A percentile compares a stretch with the other conserved stretches of the same genome.
These are phyloP conservation scores for Bruguiera parviflora DNA, from an alignment of 345 rosid species.

Conservation along the genomic window DNA sequence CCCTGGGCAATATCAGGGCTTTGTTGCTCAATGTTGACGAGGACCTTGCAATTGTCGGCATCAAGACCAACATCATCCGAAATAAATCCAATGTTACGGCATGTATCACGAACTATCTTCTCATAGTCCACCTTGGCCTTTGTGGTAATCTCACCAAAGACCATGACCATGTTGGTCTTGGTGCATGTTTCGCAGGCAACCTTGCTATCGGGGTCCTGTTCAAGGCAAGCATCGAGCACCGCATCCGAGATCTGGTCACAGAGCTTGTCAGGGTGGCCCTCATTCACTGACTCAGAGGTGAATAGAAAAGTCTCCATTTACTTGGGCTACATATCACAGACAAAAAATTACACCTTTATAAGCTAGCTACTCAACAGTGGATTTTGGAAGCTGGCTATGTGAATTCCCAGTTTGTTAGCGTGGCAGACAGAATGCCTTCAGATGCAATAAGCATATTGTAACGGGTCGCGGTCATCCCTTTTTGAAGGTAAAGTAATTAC, in stretches of 20 bases:
- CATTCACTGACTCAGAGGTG: slow-evolving; percentile 49
- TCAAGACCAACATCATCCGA: slow-evolving; percentile 35
- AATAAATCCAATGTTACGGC: slow-evolving; percentile 33
- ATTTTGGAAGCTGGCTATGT: neutral
- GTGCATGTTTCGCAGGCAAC: slow-evolving; percentile 51
- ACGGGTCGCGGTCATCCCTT: too few species aligned
- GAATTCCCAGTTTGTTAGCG: neutral
- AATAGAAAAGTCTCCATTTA: slow-evolving; percentile 49
- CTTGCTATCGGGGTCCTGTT: slow-evolving; percentile 46
- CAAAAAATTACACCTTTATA: neutral
- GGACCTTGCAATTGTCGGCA: slow-evolving; percentile 37
- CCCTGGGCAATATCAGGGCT: slow-evolving; percentile 39
- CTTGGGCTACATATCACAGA: slow-evolving; percentile 13
- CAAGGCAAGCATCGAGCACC: slow-evolving; percentile 47
- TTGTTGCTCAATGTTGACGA: slow-evolving; percentile 38
- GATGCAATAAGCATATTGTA: neutral
- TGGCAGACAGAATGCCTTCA: neutral
- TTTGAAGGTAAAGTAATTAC: too few species aligned
- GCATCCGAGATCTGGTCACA: slow-evolving; percentile 53
- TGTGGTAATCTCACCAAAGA: slow-evolving; percentile 38
- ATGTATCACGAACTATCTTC: slow-evolving; percentile 36
- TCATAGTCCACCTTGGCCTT: slow-evolving; percentile 36
- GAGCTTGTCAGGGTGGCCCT: slow-evolving; percentile 52
- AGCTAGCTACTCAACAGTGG: neutral
- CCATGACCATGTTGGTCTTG: slow-evolving; percentile 48